Base-by-base conservation (phyloP, 2,329 filamentous ascomycete species). In the Cladobotryum mycophilum region DNA sequence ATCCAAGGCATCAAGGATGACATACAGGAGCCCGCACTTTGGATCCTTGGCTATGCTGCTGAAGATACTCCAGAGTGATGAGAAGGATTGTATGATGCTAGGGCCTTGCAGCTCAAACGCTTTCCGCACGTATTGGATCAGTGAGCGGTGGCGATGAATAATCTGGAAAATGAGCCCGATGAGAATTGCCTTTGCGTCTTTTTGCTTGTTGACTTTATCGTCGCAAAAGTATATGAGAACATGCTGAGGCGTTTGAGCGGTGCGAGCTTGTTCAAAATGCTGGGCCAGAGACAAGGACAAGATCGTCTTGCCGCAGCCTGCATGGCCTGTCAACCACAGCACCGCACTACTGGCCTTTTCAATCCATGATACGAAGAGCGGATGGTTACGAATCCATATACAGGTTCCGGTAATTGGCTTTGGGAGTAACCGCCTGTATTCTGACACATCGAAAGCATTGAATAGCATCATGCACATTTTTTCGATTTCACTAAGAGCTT, bases 1-100 rank as follows among this genome's bases (percentile, higher is more conserved):
- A 57, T 71, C 68, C 46, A 72, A 58, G 5, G 66, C 67, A 51
- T 72, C 68, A 25, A 71, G 56, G 15, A 71, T 64, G 30, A 70
- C 51, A 36, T 55, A 62, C 12, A 68, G 41, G 7, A 59, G 25
- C 3, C 62, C 62, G 22, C 47, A 52, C 41, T 58, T 62, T 4
- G 57, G 62, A 45, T 70, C 65, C 5, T 50, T 55, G 12, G 61
- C 49, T 44, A 70, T 63, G 20, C 56, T 59, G 13, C 62, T 40
- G 49, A 70, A 70, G 20, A 69, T 54, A 38, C 56, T 56, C 67
- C 66, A 70, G 1, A 71, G 62, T 14, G 59, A 58, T 7, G 61
- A 56, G 54, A 70, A 67, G 9, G 64, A 68, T 12, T 63, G 54
- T 20, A 60, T 55, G n/a, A 70, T 61, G 43, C 60, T 62, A 7